These are phyloP conservation scores for Starmerella kuoi DNA, from an alignment of 805 yeast species.

Conservation along the genomic window DNA sequence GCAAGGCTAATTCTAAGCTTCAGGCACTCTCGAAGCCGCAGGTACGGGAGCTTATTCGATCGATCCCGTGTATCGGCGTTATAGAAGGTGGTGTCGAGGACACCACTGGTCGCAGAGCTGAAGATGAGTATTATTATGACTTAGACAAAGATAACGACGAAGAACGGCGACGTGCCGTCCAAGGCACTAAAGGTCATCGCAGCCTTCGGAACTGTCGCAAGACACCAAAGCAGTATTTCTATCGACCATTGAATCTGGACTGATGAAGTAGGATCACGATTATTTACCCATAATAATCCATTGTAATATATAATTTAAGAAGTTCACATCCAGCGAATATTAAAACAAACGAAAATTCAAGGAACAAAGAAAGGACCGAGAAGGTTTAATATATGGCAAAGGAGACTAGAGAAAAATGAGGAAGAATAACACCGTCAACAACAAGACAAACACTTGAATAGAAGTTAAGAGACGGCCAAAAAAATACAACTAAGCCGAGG, in stretches of 20 bases:
- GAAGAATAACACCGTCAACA: too few species aligned
- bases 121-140: constrained; percentile 85
- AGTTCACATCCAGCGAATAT: too few species aligned
- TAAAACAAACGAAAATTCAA: too few species aligned
- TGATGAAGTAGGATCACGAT: too few species aligned
- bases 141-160: constrained; percentile 68
- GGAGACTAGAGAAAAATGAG: too few species aligned
- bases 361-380: too few species aligned
- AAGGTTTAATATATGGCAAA: too few species aligned
- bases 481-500: too few species aligned
- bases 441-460: too few species aligned
- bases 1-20: constrained; percentile 47
- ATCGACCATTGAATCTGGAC: constrained; percentile 32
- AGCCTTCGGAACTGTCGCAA: constrained; percentile 83
- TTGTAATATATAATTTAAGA: too few species aligned
- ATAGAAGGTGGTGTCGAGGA: constrained; percentile 85
- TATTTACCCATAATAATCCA: neutral
- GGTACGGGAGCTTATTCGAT: constrained; percentile 30
- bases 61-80: constrained; percentile 61
- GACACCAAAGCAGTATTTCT: constrained; percentile 79
- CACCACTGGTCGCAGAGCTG: constrained; percentile 90
- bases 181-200: constrained; percentile 62
- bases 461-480: too few species aligned
- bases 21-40: constrained; percentile 32
- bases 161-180: constrained; percentile 58